Evolutionary conservation across 2,329 filamentous ascomycete species (phyloP), one percentile per base, ranked within the genome.

Genomic region (Colletotrichum noveboracense): DNA sequence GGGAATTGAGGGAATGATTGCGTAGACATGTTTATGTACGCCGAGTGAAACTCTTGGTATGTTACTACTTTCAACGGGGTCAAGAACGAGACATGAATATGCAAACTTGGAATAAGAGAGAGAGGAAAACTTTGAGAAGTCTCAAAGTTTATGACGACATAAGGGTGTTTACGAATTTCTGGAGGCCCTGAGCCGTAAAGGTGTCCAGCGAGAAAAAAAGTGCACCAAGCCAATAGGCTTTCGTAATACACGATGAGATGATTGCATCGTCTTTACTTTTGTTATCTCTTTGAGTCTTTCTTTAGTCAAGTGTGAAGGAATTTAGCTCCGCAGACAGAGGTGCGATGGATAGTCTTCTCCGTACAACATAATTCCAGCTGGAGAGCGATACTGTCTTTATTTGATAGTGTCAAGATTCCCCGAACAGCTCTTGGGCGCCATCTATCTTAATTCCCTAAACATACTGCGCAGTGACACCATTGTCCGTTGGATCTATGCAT

Each of bases 371-470:
- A 38, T 36, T 7, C 12, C 34, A 13, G 18, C 38, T 43, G 38
- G 38, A n/a, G 38, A 43, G 18, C 38, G 0, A 43, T 0, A n/a
- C 0, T 43, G 18, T 43, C 18, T 43, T 43, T 0, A n/a, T 43
- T 43, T n/a, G 38, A 43, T 43, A 43, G 18, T 43, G 38, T n/a
- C 18, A n/a, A 43, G 0, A 43, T 43, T 43, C 18, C 18, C 38
- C 18, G 10, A 3, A 21, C 6, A 48, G 43, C 43, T 48, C 43
- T 48, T 0, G n/a, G 10, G 18, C 0, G 43, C 0, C 10, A 48
- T 21, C 18, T 48, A 12, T n/a, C 38, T 43, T 10, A 10, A 43
- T 43, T n/a, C 18, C 38, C 0, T 21, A 13, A 12, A 1, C 43
- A 7, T 48, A 7, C 43, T n/a, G 43, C 18, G n/a, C 0, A 48